Conservation (phyloP, 169 alveolate species). For the Plasmodium gonderi region DNA sequence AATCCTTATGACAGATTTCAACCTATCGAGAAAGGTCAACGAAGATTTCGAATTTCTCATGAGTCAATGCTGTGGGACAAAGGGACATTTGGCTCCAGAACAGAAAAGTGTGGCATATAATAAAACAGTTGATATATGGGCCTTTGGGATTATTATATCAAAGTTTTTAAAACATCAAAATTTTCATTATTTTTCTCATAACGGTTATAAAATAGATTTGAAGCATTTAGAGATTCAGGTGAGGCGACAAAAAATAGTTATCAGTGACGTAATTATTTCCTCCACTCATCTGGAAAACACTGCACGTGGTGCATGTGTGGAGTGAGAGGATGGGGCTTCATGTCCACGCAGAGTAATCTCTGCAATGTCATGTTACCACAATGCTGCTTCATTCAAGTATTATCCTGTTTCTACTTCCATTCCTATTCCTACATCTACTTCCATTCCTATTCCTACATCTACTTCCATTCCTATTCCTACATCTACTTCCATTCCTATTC, state of each 20-base stretch:
- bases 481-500: not conserved
- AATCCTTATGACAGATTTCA: constrained; percentile 42
- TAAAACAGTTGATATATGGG: constrained; percentile 42
- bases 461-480: too few species aligned
- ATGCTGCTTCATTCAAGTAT: too few species aligned
- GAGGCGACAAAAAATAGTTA: not conserved
- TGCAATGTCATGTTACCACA: too few species aligned
- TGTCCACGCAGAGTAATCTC: too few species aligned
- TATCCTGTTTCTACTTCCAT: too few species aligned
- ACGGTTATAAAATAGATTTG: constrained; percentile 7
- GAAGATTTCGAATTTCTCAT: constrained; percentile 34
- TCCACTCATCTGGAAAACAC: not conserved
- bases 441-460: too few species aligned
- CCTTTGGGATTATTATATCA: constrained; percentile 35
- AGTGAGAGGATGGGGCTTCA: too few species aligned
- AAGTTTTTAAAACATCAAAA: constrained; percentile 54
- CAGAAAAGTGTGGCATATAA: constrained; percentile 50
- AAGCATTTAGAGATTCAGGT: constrained; percentile 62
- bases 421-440: too few species aligned
- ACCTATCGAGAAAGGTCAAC: constrained; percentile 36
- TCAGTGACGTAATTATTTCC: not conserved
- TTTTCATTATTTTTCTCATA: constrained; percentile 56
- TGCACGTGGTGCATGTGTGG: too few species aligned
- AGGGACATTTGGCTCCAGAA: constrained; percentile 70
- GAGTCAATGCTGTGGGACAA: constrained; percentile 73